Evolutionary conservation across 2,329 filamentous ascomycete species (phyloP).

Genomic region (Fusarium sp.): DNA sequence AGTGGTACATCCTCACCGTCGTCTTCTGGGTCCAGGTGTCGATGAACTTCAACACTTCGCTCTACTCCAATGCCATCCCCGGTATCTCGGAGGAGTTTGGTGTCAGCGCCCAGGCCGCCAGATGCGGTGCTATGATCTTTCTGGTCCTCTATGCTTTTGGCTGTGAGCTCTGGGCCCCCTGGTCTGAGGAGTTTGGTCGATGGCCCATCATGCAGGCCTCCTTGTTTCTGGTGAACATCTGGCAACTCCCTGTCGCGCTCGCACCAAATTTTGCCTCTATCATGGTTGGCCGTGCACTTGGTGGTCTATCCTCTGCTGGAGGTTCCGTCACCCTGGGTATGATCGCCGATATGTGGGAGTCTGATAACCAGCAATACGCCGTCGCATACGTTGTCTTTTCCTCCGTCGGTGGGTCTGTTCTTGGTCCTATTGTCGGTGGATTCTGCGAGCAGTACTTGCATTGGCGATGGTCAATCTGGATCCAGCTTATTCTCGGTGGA

Average conservation of each 20-base stretch:
- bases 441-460: slow-evolving; percentile 75
- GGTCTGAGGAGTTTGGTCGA: slow-evolving; percentile 86
- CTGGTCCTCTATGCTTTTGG: slow-evolving; percentile 85
- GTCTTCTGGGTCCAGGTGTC: slow-evolving; percentile 81
- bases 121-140: slow-evolving; percentile 82
- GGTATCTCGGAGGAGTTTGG: slow-evolving; percentile 76
- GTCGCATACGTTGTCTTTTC: slow-evolving; percentile 84
- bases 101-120: slow-evolving; percentile 76
- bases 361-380: slow-evolving; percentile 79
- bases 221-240: slow-evolving; percentile 82
- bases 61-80: slow-evolving; percentile 77
- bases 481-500: slow-evolving; percentile 83
- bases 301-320: slow-evolving; percentile 78
- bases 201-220: slow-evolving; percentile 81
- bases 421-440: slow-evolving; percentile 83
- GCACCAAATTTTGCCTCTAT: slow-evolving; percentile 80
- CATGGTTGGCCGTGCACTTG: slow-evolving; percentile 77
- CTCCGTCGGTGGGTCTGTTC: slow-evolving; percentile 80
- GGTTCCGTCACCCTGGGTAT: slow-evolving; percentile 81
- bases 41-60: slow-evolving; percentile 83
- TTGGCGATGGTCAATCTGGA: slow-evolving; percentile 86
- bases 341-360: slow-evolving; percentile 81
- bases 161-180: slow-evolving; percentile 89
- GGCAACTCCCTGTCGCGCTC: slow-evolving; percentile 78
- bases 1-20: slow-evolving; percentile 79